Base-by-base conservation (phyloP, 2,329 filamentous ascomycete genomes). In the Colletotrichum musicola region DNA sequence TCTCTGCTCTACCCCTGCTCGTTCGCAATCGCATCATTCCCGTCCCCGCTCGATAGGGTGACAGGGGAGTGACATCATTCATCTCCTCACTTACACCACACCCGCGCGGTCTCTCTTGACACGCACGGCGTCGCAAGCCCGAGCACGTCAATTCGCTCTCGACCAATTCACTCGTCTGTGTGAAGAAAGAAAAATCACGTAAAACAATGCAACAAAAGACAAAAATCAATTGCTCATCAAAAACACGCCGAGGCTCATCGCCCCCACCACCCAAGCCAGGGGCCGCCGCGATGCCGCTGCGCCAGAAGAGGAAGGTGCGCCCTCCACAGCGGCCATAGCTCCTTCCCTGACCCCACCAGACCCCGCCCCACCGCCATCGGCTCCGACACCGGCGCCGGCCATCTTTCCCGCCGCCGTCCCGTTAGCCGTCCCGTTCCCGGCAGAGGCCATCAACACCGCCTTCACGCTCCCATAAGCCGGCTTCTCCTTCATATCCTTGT, bases 391-490 rank as follows among this genome's bases (percentile, higher is more conserved):
- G 46, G 57, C 30, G 12, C 30, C 13, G n/a, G 42, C 18, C 30
- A 46, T 27, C 27, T 18, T 9, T 6, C 38, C n/a, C 16, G n/a
- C 22, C 22, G 13, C 2, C 54, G 10, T 16, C 56, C n/a, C n/a
- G n/a, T n/a, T n/a, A n/a, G 27, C 46, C 38, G 54, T 44, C 27
- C 5, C 55, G 2, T 58, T 59, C 56, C 2, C 22, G 2, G 42
- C 16, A 22, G 42, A 27, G 51, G 14, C 27, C 27, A 16, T 25
- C 46, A 81, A 74, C 10, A 78, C 70, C 50, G 75, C 75, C 14
- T 76, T 77, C 16, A 83, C 78, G 22, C 77, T 78, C 18, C 74
- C 77, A 73, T 82, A 83, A 3, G 80, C 80, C 4, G 78, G 74
- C 76, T 83, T 82, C 74, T 78, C 77, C 63, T 68, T 72, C 64